phyloP scores from a whole-genome alignment of 176 grass and related monocot species.

The Zea mays region DNA sequence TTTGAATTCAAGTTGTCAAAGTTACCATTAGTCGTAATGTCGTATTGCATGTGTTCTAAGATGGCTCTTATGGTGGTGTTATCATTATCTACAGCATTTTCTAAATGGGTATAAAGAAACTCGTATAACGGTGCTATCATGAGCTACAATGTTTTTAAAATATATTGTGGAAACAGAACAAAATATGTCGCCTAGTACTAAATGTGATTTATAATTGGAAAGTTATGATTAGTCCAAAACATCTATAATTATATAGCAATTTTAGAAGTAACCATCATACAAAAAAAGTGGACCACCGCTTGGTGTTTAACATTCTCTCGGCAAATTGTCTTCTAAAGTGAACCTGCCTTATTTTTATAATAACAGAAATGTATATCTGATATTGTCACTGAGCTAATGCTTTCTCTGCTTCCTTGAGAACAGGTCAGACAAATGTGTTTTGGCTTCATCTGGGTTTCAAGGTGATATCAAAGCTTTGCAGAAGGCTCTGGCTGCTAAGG shows the following conservation, averaged over 20 bases:
- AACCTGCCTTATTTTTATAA: background rate
- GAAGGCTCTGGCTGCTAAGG: slow-evolving; percentile 72
- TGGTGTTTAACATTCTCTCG: background rate
- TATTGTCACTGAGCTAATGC: background rate
- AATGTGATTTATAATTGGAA: background rate
- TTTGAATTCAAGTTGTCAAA: background rate
- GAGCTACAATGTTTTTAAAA: background rate
- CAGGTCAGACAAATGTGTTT: slow-evolving; percentile 71
- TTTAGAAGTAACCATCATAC: background rate
- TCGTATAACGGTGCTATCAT: background rate
- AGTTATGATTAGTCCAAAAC: background rate
- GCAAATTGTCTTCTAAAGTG: background rate
- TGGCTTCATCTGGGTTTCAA: slow-evolving; percentile 92
- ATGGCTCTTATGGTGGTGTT: background rate
- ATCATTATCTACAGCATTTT: background rate
- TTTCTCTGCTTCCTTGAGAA: background rate
- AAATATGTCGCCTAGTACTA: background rate
- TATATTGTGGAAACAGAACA: background rate
- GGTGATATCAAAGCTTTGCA: slow-evolving; percentile 84
- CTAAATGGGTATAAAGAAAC: background rate
- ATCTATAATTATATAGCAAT: background rate
- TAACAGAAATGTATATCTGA: background rate
- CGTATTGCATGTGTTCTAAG: background rate
- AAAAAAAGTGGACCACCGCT: background rate
- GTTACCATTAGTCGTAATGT: background rate